These are phyloP conservation scores for Artemisia argyi DNA, from an alignment of 129 eudicot species.

Conservation along the genomic window DNA sequence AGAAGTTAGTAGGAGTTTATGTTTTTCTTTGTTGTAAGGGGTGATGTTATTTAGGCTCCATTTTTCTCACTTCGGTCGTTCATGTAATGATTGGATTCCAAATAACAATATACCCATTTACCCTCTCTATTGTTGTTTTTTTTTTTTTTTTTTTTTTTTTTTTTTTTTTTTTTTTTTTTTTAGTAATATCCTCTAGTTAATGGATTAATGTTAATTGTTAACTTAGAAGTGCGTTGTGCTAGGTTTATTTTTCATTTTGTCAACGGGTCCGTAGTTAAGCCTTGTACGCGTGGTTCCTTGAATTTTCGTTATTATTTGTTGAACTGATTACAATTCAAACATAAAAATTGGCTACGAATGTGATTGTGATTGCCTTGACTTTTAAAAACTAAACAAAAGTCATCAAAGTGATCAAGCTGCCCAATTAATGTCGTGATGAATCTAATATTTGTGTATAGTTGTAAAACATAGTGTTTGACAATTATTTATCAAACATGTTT, in stretches of 20 bases:
- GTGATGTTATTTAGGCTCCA: slow-evolving; percentile 41
- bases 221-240: no score
- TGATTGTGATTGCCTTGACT: slow-evolving; percentile 10
- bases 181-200: not conserved
- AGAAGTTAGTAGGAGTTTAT: slow-evolving; percentile 18
- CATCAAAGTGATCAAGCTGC: not conserved
- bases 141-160: not conserved
- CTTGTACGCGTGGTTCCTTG: not conserved
- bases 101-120: slow-evolving; percentile 25
- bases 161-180: not conserved
- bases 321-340: not conserved
- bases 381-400: not conserved
- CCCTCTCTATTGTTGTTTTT: not conserved
- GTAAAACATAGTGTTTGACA: no score
- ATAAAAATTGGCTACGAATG: not conserved
- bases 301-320: slow-evolving; percentile 3
- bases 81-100: slow-evolving; percentile 32
- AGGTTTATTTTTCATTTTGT: no score
- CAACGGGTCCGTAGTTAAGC: no score
- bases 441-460: no score
- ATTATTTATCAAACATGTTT: no score
- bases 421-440: not conserved
- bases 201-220: no score
- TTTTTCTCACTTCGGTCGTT: slow-evolving; percentile 14
- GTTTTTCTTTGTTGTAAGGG: slow-evolving; percentile 13